Base-by-base conservation (phyloP, 345 rosid species). In the Arabis alpina region DNA sequence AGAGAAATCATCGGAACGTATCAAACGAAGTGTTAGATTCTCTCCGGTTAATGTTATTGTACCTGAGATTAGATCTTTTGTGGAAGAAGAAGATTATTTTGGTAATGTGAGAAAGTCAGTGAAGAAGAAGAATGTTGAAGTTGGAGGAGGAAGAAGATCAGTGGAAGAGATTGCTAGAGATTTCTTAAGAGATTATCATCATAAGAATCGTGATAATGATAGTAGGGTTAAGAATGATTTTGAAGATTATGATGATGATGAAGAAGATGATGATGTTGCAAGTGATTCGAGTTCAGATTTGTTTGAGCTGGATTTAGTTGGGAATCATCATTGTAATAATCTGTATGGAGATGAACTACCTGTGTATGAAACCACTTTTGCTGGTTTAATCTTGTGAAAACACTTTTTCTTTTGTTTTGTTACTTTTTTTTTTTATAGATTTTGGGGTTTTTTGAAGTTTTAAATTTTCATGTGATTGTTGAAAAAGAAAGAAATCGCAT, bases 301-400 rank as follows among this genome's bases (percentile, higher is more conserved):
- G 63, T 94, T 94, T 66, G 99, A 94, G 75, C 72, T 94, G 69
- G 96, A 94, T 82, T 76, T 76, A 64, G 75, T 14, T 49, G 75
- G 75, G 24, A 63, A 50, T 69, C 81, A 87, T 84, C 91, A 87
- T 34, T 6, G 32, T 28, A 28, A 34, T 74, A 79, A 84, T 23
- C 73, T 84, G 86, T 93, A 87, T 34, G 64, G 86, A 4, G 86
- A 93, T 76, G 99, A 94, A 74, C 77, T 94, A 76, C 99, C 99
- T 11, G 98, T 94, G 68, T 94, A 89, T 70, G 99, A 88, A 83
- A 85, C 99, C 49, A 92, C 99, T 54, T 76, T 63, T 63, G 79
- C 79, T 69, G 55, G 79, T 70, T 63, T 76, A 36, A 70, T 76
- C 79, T 49, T 76, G 79, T 76, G 75, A 69, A 47, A 2, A 58